Base-by-base conservation (phyloP, 2,329 filamentous ascomycete genomes). In the Epichloe aotearoae region DNA sequence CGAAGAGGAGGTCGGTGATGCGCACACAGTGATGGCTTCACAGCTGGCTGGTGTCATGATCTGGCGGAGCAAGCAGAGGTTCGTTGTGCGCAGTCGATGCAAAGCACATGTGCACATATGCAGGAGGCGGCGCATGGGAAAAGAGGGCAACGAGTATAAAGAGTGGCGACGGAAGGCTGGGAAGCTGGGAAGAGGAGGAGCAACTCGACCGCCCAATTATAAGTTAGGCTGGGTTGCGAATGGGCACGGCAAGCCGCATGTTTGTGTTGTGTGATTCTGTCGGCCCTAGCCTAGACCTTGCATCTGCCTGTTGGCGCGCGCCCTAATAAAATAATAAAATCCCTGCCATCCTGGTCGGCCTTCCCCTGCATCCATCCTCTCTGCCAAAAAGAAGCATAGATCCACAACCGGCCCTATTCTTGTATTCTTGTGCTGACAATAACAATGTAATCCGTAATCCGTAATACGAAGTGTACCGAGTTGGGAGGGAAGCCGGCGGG, bases 1-100 rank as follows among this genome's bases (percentile, higher is more conserved):
- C 65, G 62, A 55, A 61, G 59, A 55, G 54, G 56, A 58, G 58
- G 47, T 50, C 45, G 50, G 52, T 45, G 53, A 50, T 54, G 54
- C 49, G 52, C 50, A 48, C 50, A 49, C 52, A 41, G 51, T 54
- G 53, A 52, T 54, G 51, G 43, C 51, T 51, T 52, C 46, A 42
- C 37, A 17, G 30, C 43, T 51, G 53, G 47, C n/a, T 40, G 39
- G 47, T 38, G 47, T 40, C 48, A 50, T 51, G 48, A 53, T 42
- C 51, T 52, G 50, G 43, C 42, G 36, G 41, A 45, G 42, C 8
- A 36, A 34, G 41, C 33, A 37, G 39, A 46, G 50, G 33, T 19
- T 12, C 41, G 38, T 30, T 36, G 19, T n/a, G 51, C 43, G 46
- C 37, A 39, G 51, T 46, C 10, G 39, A 52, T 39, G 47, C 47